Evolutionary conservation across 768 basidiomycete species (phyloP).

Genomic region (Mycena capillaripes): DNA sequence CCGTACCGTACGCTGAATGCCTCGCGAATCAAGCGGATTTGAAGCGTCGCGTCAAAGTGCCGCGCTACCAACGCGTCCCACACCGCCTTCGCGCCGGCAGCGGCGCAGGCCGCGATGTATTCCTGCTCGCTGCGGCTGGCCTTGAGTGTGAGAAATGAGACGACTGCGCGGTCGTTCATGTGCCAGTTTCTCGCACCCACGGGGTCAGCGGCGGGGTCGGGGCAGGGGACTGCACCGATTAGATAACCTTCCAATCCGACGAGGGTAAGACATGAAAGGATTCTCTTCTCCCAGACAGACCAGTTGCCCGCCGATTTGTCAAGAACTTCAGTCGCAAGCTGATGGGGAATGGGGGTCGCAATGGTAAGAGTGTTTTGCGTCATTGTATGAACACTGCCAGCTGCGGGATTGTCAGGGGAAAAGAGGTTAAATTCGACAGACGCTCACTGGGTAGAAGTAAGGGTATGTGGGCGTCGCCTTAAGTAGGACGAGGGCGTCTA

Average conservation of each 20-base stretch:
- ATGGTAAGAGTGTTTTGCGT: neutral
- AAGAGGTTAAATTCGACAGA: neutral
- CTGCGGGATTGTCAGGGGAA: neutral
- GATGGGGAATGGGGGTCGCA: slow-evolving; percentile 18
- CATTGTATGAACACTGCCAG: neutral
- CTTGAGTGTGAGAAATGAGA: slow-evolving; percentile 20
- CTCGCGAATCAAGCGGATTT: slow-evolving; percentile 26
- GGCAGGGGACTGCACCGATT: neutral
- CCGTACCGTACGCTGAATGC: slow-evolving; percentile 27
- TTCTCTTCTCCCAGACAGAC: slow-evolving; percentile 21
- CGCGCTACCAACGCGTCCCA: slow-evolving; percentile 27
- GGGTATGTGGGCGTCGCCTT: neutral
- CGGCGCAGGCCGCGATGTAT: slow-evolving; percentile 14
- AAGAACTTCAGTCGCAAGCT: slow-evolving; percentile 15
- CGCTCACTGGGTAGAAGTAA: too few species aligned
- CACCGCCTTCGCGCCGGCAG: slow-evolving; percentile 8
- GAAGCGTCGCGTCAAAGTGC: slow-evolving; percentile 14
- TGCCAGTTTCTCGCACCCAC: slow-evolving; percentile 17
- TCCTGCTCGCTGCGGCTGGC: slow-evolving; percentile 24
- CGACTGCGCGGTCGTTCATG: slow-evolving; percentile 24
- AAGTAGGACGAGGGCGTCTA: neutral
- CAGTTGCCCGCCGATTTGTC: slow-evolving; percentile 27
- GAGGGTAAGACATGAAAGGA: slow-evolving; percentile 17
- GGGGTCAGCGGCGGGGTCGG: slow-evolving; percentile 16
- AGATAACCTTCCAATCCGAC: slow-evolving; percentile 22